These are phyloP conservation scores for Chamaecyparis obtusa DNA, from an alignment of 75 land plant species.

Conservation along the genomic window DNA sequence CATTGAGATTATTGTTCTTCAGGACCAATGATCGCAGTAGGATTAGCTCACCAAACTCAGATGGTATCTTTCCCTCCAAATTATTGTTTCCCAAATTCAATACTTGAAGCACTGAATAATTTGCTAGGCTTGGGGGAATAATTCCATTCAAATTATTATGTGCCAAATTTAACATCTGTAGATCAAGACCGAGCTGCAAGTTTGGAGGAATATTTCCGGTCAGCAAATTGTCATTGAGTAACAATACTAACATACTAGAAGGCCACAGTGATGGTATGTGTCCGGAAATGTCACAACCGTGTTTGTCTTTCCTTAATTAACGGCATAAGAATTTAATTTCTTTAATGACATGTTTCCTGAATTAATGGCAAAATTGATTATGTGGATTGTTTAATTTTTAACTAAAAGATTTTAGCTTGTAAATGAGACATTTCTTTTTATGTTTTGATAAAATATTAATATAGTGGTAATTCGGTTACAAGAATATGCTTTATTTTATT, in stretches of 20 bases:
- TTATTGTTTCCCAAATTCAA: slow-evolving; percentile 24
- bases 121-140: slow-evolving; percentile 14
- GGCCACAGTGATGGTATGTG: not conserved
- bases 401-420: too few relatives aligned
- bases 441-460: too few relatives aligned
- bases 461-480: too few relatives aligned
- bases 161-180: slow-evolving; percentile 22
- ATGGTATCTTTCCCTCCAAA: slow-evolving; percentile 24
- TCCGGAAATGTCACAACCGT: too few relatives aligned
- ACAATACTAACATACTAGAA: not conserved
- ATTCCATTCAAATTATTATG: slow-evolving; percentile 15
- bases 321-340: too few relatives aligned
- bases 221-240: slow-evolving; percentile 21
- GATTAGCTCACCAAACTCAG: slow-evolving; percentile 21
- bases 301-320: too few relatives aligned
- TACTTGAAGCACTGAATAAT: slow-evolving; percentile 14
- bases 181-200: slow-evolving; percentile 16
- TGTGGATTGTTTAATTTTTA: too few relatives aligned
- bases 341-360: too few relatives aligned
- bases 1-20: slow-evolving; percentile 19
- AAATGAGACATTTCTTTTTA: too few relatives aligned
- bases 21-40: slow-evolving; percentile 14
- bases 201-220: slow-evolving; percentile 22
- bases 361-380: too few relatives aligned
- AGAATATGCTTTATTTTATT: too few relatives aligned